A percentile compares a stretch with the other conserved stretches of the same genome.
Evolutionary conservation across 1,284 basidiomycete species (phyloP).

Genomic region (Coniferiporia sulphurascens): DNA sequence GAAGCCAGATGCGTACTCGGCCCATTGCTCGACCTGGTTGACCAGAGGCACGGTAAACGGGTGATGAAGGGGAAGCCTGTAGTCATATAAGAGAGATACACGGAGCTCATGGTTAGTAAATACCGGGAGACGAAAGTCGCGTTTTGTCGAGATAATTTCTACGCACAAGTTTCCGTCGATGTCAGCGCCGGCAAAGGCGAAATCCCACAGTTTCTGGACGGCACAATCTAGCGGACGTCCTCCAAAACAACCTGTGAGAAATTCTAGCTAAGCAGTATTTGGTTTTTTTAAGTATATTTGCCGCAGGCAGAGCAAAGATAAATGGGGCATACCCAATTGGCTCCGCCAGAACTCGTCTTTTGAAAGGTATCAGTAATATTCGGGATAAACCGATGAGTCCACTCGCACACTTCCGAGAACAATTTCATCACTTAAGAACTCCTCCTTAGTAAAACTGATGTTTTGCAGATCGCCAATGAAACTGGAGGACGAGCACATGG

Average conservation of each 20-base stretch:
- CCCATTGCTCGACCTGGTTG: conserved; percentile 49
- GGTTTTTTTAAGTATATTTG: neutral
- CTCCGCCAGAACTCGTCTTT: conserved; percentile 50
- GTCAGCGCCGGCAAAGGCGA: conserved; percentile 53
- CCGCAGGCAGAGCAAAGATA: neutral
- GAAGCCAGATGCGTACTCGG: conserved; percentile 36
- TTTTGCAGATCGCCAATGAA: conserved; percentile 47
- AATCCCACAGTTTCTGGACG: conserved; percentile 46
- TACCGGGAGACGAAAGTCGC: neutral
- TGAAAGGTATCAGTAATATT: neutral
- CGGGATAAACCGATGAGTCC: neutral
- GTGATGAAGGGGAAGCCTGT: conserved; percentile 35
- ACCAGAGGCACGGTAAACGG: conserved; percentile 44
- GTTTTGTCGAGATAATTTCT: neutral
- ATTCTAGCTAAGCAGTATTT: conserved; percentile 37
- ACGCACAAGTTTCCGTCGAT: conserved; percentile 42
- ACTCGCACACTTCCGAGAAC: conserved; percentile 39
- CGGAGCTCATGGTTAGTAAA: neutral
- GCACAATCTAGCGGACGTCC: conserved; percentile 40
- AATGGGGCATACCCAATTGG: conserved; percentile 40
- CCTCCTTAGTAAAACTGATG: conserved; percentile 38
- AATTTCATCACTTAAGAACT: conserved; percentile 42
- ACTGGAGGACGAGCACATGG: conserved; percentile 24
- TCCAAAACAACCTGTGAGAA: conserved; percentile 44
- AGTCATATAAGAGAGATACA: neutral